phyloP scores from a whole-genome alignment of 192 early-diverging fungal species.

The Entrophospora sp. region DNA sequence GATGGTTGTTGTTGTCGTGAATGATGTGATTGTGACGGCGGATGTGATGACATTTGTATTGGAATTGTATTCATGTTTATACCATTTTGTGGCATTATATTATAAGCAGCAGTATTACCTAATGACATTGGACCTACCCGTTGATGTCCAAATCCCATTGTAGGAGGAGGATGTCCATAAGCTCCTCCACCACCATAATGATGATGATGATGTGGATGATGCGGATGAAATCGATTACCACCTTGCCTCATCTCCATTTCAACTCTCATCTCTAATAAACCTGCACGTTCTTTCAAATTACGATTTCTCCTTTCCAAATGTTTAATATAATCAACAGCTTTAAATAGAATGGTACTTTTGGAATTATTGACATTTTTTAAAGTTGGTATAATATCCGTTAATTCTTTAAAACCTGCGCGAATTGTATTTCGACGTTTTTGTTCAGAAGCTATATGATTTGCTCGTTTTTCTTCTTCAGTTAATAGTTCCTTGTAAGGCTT shows the following conservation, averaged over 20 bases:
- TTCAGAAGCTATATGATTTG: conserved; percentile 68
- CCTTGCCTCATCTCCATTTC: conserved; percentile 19
- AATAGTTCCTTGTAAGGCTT: conserved; percentile 56
- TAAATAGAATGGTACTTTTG: conserved; percentile 58
- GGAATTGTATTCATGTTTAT: not conserved
- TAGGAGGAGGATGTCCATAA: not conserved
- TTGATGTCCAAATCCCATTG: conserved; percentile 8
- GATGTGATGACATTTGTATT: not conserved
- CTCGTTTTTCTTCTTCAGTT: conserved; percentile 67
- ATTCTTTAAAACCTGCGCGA: conserved; percentile 78
- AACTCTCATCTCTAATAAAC: conserved; percentile 28
- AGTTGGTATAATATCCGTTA: conserved; percentile 77
- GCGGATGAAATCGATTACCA: conserved; percentile 13
- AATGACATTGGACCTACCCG: conserved; percentile 18
- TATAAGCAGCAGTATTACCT: not conserved
- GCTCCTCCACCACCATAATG: too few relatives aligned
- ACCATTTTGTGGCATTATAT: not conserved
- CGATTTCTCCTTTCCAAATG: conserved; percentile 52
- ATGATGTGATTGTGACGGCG: not conserved
- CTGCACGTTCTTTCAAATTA: conserved; percentile 32
- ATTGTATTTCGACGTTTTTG: conserved; percentile 67
- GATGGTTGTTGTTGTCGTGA: too few relatives aligned
- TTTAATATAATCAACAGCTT: conserved; percentile 57
- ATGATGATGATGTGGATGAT: too few relatives aligned
- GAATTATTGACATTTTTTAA: conserved; percentile 57